Conservation (phyloP, 176 grass and related monocot genomes). For the Carex myosuroides region DNA sequence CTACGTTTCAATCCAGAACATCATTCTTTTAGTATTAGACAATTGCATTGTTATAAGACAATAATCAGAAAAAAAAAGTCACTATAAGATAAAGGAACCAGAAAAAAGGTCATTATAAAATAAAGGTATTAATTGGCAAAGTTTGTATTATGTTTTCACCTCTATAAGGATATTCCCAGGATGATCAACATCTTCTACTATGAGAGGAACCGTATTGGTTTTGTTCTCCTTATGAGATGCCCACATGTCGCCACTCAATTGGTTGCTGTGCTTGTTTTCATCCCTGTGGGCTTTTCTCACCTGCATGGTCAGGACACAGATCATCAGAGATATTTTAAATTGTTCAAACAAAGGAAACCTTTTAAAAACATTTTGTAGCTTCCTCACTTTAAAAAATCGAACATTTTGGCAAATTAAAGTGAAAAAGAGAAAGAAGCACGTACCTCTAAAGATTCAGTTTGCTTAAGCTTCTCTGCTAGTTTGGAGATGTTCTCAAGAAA, state of each 20-base stretch:
- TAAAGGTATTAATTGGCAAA: no score
- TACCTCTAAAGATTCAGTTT: slow-evolving; percentile 19
- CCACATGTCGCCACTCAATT: not conserved
- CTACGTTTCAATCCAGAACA: slow-evolving; percentile 20
- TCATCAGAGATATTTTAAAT: not conserved
- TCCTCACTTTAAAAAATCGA: not conserved
- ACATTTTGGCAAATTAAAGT: not conserved
- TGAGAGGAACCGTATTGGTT: slow-evolving; percentile 36
- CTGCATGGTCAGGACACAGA: not conserved
- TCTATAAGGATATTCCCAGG: slow-evolving; percentile 66
- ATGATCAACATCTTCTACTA: slow-evolving; percentile 58
- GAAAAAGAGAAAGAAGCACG: not conserved
- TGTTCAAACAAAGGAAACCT: not conserved
- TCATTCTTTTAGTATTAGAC: not conserved
- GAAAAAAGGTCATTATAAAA: not conserved
- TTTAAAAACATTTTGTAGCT: no score
- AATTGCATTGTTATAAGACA: no score
- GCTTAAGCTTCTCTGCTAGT: slow-evolving; percentile 49
- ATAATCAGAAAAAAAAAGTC: no score
- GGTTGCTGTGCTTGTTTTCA: not conserved
- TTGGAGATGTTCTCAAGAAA: slow-evolving; percentile 56
- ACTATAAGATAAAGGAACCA: not conserved
- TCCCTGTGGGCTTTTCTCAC: not conserved
- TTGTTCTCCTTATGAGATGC: slow-evolving; percentile 12
- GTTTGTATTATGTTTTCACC: slow-evolving; percentile 13